Base-by-base conservation (phyloP, 2,329 filamentous ascomycete genomes). In the Diaporthe longicolla region DNA sequence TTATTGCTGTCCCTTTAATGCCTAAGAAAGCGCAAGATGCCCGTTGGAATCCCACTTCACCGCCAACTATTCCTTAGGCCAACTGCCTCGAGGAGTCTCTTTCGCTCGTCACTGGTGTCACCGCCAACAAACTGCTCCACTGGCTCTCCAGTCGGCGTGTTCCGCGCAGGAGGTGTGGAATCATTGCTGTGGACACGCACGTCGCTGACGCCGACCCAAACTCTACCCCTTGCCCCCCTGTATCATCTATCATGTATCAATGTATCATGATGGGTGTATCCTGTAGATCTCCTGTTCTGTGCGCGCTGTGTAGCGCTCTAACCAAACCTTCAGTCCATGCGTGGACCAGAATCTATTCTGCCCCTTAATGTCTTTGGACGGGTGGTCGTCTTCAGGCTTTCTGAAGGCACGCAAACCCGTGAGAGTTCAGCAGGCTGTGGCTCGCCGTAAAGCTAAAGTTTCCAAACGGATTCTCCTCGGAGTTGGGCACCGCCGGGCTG, bases 401-500 rank as follows among this genome's bases (percentile, higher is more conserved):
- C 61, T 74, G 73, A 9, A 65, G 61, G 26, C 63, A 74, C n/a
- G 70, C 70, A 32, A 74, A 74, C 8, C 73, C 73, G 19, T 74
- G 61, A 4, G 74, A 73, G 32, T 75, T 75, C 32, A 75, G 24
- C 75, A 91, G 79, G 79, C 89, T 91, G 78, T 85, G 88, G 58
- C 89, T 88, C 15, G 89, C 89, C 72, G 91, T 89, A 78, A 89
- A 92, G 80, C 89, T 92, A 82, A 92, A 92, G 15, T 90, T 90
- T 35, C 90, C 89, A 82, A 92, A 92, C 9, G 86, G 85, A 71
- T 91, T 88, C 70, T 91, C 89, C 78, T 87, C 81, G 37, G 80
- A 81, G 68, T 79, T 81, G 37, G 79, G 78, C 19, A 79, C 79
- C 24, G 79, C 78, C n/a, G 79, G 77, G 17, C 81, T 80, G 84